Base-by-base conservation (phyloP, 768 basidiomycete species). In the Tylopilus felleus region DNA sequence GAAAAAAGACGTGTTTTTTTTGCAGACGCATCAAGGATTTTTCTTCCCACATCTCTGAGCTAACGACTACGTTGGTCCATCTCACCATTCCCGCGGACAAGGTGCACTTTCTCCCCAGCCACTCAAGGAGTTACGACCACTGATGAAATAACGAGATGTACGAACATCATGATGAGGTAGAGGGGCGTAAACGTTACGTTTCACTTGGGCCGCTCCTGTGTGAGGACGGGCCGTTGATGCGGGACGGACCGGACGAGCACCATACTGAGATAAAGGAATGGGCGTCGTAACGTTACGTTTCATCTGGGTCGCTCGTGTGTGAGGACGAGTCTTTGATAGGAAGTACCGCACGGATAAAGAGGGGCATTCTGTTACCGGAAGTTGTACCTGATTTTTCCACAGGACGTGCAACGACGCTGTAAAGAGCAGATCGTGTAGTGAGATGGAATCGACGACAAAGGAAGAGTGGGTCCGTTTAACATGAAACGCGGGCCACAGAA, bases 361-460 rank as follows among this genome's bases (percentile, higher is more conserved):
- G 70, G 47, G 83, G 83, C 80, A 83, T 81, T 69, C 80, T 82
- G 69, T 81, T 82, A 47, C 82, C 81, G 50, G 76, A 64, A 47
- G 73, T 67, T n/a, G 77, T 74, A 58, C 76, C 74, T 38, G 79
- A 80, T 64, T 78, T 80, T 52, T 84, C 79, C 62, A 81, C 77
- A 22, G 82, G 83, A 52, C 80, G 78, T 51, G 78, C 81, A 22
- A 81, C 78, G 53, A 82, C 74, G 62, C 80, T 80, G 64, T 23
- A 58, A 50, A 25, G 28, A 52, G 36, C 22, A 45, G 33, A 54
- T 22, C 50, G 51, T 56, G 45, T 35, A 51, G 6, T 36, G 12
- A 17, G 16, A 39, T 53, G 39, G 45, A 47, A 65, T 53, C 44
- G 10, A 51, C 52, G 50, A 49, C 33, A 56, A 19, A 48, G 52